Base-by-base conservation (phyloP, 495 filamentous ascomycete genomes). In the Neurospora sp. region DNA sequence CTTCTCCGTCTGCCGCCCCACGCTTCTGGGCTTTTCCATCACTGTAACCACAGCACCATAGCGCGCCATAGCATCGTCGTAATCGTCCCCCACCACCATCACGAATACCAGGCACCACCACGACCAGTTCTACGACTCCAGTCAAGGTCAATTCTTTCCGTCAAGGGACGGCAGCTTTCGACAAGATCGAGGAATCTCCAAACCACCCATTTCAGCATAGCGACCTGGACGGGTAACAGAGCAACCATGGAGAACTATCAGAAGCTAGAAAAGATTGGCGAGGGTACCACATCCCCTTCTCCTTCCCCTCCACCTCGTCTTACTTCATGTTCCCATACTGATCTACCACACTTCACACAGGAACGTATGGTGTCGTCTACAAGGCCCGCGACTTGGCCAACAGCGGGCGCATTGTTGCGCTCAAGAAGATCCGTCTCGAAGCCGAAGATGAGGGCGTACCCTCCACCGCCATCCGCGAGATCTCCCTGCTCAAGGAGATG, bases 211-310 rank as follows among this genome's bases (percentile, higher is more conserved):
- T 2, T 66, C 54, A 66, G 27, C 1, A 66, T 18, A 35, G 14
- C 54, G 54, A 35, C 54, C 54, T 16, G 23, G 31, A 60, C 42
- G 18, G 71, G 39, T 14, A 73, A 46, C 37, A 78, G 79, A 71
- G 72, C 72, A 66, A 72, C 74, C 76, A 99, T 99, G 96, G 96
- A 99, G 81, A 97, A 98, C 82, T 99, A 99, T 83, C 94, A 98
- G 86, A 98, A 98, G 85, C 92, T 99, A 74, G 96, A 99, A 87
- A 99, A 99, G 86, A 96, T 99, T 83, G 96, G 96, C 78, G 96
- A 99, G 88, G 96, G 96, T 97, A 83, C 79, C 82, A 82, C 37
- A 42, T 66, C 39, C 11, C 38, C 40, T 35, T 72, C 66, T 70
- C 27, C 40, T 35, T 23, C 72, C 74, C 35, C 46, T 73, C 41